Evolutionary conservation across 2,329 filamentous ascomycete genomes (phyloP), one percentile per base, ranked within the genome.

Genomic region (Dothiorella sarmentorum): DNA sequence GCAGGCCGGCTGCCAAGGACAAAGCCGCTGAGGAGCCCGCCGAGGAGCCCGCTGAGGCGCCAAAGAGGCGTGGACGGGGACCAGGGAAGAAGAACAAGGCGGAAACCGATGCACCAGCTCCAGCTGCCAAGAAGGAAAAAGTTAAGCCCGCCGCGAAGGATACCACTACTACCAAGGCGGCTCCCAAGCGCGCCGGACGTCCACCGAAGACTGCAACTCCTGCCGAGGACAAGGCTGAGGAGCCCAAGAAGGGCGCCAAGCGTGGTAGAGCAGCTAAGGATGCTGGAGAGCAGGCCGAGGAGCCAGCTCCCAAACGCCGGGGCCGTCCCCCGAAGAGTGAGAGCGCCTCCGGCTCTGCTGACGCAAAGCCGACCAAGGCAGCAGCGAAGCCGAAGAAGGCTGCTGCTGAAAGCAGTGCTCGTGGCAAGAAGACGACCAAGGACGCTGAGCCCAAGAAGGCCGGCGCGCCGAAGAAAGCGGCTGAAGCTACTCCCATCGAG

Each of bases 21-120:
- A 52, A 58, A 27, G 9, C 15, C 18, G 47, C 61, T 43, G 62
- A 58, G n/a, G 47, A 61, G 7, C 60, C 26, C 22, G 42, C 56
- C 18, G 24, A 58, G 15, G 38, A 44, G 18, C 20, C 33, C 2
- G 18, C 20, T 11, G 45, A 51, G 31, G 45, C 29, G 3, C 59
- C 61, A 15, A 61, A 61, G 47, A 22, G 10, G 13, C 52, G 37
- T 9, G 52, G 38, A 22, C 24, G 27, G 33, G 29, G 52, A 4
- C 7, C 52, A 22, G 40, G 11, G 3, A 56, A 43, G 38, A 44
- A 42, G 17, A 17, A 38, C 9, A 24, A 52, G 6, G 49, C 49
- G 24, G 29, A 3, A 1, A 31, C 29, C 2, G 29, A 31, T 9
- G 29, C 29, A 31, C 29, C 29, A 11, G 37, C 7, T 37, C 26